A percentile compares a stretch with the other conserved stretches of the same genome.
Conservation (phyloP, 192 early-diverging fungal species). For the Phycomyces nitens region DNA sequence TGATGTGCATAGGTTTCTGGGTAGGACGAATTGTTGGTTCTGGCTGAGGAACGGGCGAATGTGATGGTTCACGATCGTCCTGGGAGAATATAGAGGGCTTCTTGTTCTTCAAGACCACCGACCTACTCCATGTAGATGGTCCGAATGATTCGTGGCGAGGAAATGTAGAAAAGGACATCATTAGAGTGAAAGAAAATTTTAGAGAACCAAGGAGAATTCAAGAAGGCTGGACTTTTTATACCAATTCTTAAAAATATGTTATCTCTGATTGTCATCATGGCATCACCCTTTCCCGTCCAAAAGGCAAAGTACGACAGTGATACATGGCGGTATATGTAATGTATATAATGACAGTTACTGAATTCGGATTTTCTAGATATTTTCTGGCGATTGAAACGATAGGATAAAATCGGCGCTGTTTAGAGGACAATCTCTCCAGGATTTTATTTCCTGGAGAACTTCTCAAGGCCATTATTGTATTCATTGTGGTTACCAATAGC, state of each 20-base stretch:
- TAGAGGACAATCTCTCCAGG: no score
- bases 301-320: not conserved
- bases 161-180: not conserved
- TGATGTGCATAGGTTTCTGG: not conserved
- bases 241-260: not conserved
- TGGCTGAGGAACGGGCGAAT: not conserved
- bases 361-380: not conserved
- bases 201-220: not conserved
- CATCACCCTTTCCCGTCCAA: not conserved
- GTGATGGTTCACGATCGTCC: not conserved
- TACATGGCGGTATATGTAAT: not conserved
- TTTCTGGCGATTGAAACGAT: not conserved
- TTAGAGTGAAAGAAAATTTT: no score
- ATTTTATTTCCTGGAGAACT: not conserved
- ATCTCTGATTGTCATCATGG: conserved; percentile 4
- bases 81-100: not conserved
- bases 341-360: not conserved
- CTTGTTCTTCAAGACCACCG: not conserved
- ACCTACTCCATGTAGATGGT: not conserved
- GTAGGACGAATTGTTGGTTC: not conserved
- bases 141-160: conserved; percentile 3
- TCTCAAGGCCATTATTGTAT: not conserved
- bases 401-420: not conserved
- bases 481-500: not conserved
- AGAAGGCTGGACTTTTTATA: not conserved